Base-by-base conservation (phyloP, 2,329 filamentous ascomycete species). In the Calonectria honghensis region DNA sequence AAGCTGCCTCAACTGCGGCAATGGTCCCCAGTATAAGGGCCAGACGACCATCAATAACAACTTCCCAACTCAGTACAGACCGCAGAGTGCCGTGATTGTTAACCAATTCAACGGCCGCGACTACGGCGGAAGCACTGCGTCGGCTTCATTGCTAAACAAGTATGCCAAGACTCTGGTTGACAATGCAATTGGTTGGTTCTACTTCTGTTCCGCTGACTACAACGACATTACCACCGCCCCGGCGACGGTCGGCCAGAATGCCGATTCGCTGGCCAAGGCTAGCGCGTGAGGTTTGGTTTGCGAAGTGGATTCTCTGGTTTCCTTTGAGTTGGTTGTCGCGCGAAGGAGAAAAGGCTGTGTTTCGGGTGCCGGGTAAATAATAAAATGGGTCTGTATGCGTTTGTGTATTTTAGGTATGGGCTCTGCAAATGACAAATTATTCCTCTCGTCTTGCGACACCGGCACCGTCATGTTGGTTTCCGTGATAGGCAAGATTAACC, bases 1-100 rank as follows among this genome's bases (percentile, higher is more conserved):
- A 74, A 80, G 79, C 72, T 79, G 78, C 64, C 72, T 80, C 68
- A 78, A 80, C 73, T 75, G 73, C 45, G 35, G 29, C 10, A 67
- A 50, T 6, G 59, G 37, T 16, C 76, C 78, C 0, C 76, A 74
- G 50, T 81, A 80, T 54, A 54, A 76, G 68, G 72, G 73, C 29
- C 41, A 63, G 16, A 59, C 32, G n/a, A 81, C 76, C 13, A 32
- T 80, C 16, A 37, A 52, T 24, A 74, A 70, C 61, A 80, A 75
- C 13, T 54, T 81, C 14, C 78, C 76, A 0, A 39, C 2, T 16
- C 73, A 61, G 1, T 54, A 64, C 32, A 35, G 57, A 32, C 29
- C 32, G 1, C 68, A 77, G 45, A 74, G 68, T 1, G 77, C 77
- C 0, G 64, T 80, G 1, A 77, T 81, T 9, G 65, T 81, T 27